Percentiles rank a stretch among this genome's conserved stretches.
These are phyloP conservation scores for Pythium graminicola DNA, from an alignment of 352 stramenopile genomes.

Conservation along the genomic window DNA sequence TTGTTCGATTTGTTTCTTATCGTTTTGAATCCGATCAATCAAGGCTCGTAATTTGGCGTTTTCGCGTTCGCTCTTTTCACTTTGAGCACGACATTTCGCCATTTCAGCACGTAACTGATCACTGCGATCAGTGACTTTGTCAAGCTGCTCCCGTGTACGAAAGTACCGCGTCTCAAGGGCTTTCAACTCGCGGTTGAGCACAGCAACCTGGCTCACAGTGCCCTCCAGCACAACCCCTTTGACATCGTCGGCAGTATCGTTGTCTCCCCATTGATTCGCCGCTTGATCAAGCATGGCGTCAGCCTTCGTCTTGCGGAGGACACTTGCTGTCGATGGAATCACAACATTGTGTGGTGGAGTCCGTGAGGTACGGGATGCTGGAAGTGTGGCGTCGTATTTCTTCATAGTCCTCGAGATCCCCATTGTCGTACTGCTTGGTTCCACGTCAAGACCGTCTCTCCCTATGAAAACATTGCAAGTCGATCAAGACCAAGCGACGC, in stretches of 20 bases:
- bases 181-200: constrained; percentile 64
- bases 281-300: constrained; percentile 1
- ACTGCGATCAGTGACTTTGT: constrained; percentile 63
- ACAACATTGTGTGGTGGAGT: background rate
- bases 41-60: constrained; percentile 56
- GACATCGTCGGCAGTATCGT: background rate
- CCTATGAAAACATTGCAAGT: no score
- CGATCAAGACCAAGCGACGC: background rate
- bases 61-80: constrained; percentile 49
- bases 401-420: background rate
- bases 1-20: constrained; percentile 71
- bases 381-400: background rate
- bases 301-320: background rate
- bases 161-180: constrained; percentile 73
- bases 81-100: constrained; percentile 29
- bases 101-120: constrained; percentile 49
- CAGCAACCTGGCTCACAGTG: constrained; percentile 42
- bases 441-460: no score
- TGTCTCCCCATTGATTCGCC: constrained; percentile 22
- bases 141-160: constrained; percentile 57
- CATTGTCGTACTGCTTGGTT: background rate
- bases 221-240: constrained; percentile 7
- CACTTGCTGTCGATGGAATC: background rate
- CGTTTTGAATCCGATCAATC: constrained; percentile 61
- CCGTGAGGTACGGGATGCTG: background rate